Conservation (phyloP, 108 stramenopile species). For the Parietichytrium sp. region DNA sequence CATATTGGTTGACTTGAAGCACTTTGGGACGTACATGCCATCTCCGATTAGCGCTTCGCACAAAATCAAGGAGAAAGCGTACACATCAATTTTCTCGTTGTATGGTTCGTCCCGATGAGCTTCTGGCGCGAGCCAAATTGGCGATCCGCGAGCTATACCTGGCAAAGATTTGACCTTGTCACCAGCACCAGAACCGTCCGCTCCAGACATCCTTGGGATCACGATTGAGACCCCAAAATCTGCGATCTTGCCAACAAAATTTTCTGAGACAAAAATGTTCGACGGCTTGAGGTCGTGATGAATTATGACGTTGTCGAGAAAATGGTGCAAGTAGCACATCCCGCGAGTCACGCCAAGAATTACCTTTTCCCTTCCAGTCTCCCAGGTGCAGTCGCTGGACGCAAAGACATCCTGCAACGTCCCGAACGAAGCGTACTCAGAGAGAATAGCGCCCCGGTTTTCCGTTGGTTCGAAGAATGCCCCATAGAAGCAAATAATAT, state of each 20-base stretch:
- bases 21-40: conserved; percentile 85
- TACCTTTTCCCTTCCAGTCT: background rate
- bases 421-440: background rate
- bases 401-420: background rate
- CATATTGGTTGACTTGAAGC: conserved; percentile 70
- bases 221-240: conserved; percentile 42
- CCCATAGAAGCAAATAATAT: background rate
- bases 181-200: background rate
- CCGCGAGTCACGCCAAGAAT: conserved; percentile 35
- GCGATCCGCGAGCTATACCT: conserved; percentile 76
- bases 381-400: background rate
- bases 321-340: conserved; percentile 43
- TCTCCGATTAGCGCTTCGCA: conserved; percentile 92
- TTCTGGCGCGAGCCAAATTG: conserved; percentile 96
- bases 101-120: conserved; percentile 79
- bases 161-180: conserved; percentile 7
- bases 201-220: too few relatives aligned
- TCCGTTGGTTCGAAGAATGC: background rate
- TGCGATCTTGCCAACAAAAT: conserved; percentile 38
- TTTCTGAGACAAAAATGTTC: conserved; percentile 13
- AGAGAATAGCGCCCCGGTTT: background rate
- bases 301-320: conserved; percentile 16
- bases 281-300: conserved; percentile 44
- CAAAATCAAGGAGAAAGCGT: conserved; percentile 88
- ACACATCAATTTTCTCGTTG: conserved; percentile 86